phyloP scores from a whole-genome alignment of 768 basidiomycete genomes.

The Royoungia palumana region DNA sequence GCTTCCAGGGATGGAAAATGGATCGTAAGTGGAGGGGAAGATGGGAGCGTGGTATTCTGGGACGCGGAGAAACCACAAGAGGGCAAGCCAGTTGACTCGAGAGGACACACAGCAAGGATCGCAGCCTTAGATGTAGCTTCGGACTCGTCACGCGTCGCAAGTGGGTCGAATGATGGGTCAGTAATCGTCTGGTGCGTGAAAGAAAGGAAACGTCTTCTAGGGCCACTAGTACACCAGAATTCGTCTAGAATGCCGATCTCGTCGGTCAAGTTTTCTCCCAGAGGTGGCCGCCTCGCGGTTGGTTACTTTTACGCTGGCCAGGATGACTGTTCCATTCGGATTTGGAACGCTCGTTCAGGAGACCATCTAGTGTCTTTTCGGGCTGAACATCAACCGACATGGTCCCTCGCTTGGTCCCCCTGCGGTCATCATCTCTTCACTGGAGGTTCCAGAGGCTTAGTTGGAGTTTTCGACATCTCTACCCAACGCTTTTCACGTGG shows the following conservation, averaged over 20 bases:
- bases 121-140: conserved; percentile 13
- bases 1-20: conserved; percentile 15
- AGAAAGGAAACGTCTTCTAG: conserved; percentile 12
- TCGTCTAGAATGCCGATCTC: not conserved
- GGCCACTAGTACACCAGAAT: conserved; percentile 9
- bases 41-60: conserved; percentile 9
- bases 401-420: not conserved
- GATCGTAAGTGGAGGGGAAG: conserved; percentile 13
- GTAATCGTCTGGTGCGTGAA: conserved; percentile 11
- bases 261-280: conserved; percentile 15
- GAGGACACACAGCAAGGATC: not conserved
- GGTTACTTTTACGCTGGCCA: not conserved
- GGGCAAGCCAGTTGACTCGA: not conserved
- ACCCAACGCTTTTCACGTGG: not conserved
- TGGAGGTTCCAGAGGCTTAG: conserved; percentile 6
- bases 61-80: conserved; percentile 5
- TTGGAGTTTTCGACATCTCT: conserved; percentile 8
- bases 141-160: conserved; percentile 15
- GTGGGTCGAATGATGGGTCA: conserved; percentile 4
- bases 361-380: not conserved
- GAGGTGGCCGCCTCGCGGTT: conserved; percentile 13
- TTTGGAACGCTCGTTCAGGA: conserved; percentile 14
- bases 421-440: conserved; percentile 13
- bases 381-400: too few relatives aligned
- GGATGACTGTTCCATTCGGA: conserved; percentile 4